Evolutionary conservation across 2,329 filamentous ascomycete species (phyloP).

Genomic region (Dothiorella sarmentorum): DNA sequence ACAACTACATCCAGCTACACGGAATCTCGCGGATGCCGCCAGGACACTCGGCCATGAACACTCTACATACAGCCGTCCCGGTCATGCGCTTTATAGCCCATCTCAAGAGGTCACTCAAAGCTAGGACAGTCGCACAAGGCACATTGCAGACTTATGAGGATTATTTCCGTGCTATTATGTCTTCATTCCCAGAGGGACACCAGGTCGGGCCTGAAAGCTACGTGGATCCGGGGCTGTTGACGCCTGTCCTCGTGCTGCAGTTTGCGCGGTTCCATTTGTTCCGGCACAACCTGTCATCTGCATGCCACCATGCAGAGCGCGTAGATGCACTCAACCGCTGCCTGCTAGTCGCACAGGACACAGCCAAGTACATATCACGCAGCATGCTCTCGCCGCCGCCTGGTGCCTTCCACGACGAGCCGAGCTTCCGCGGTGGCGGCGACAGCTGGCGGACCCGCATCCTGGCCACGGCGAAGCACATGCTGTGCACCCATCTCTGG

Average conservation of each 20-base stretch:
- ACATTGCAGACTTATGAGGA: conserved; percentile 76
- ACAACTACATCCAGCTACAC: conserved; percentile 65
- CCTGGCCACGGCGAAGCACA: conserved; percentile 65
- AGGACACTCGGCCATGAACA: conserved; percentile 51
- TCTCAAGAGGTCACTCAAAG: conserved; percentile 66
- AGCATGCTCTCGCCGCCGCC: conserved; percentile 50
- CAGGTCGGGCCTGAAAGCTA: conserved; percentile 63
- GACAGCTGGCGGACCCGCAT: conserved; percentile 55
- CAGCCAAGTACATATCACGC: conserved; percentile 70
- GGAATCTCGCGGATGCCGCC: conserved; percentile 41
- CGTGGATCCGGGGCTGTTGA: conserved; percentile 70
- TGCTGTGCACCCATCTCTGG: conserved; percentile 82
- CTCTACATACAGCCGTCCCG: conserved; percentile 74
- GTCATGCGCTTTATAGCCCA: conserved; percentile 75
- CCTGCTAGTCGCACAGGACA: conserved; percentile 70
- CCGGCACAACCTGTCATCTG: conserved; percentile 79
- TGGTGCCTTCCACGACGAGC: conserved; percentile 21
- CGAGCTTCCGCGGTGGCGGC: conserved; percentile 25
- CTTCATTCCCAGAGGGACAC: conserved; percentile 71
- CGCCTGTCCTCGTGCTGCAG: conserved; percentile 74
- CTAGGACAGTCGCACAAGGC: conserved; percentile 60
- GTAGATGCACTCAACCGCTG: conserved; percentile 74
- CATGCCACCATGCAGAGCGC: conserved; percentile 63
- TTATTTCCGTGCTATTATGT: conserved; percentile 73
- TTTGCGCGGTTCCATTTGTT: conserved; percentile 82